phyloP scores from a whole-genome alignment of 192 early-diverging fungal genomes.

The Gamsiella multidivaricata region DNA sequence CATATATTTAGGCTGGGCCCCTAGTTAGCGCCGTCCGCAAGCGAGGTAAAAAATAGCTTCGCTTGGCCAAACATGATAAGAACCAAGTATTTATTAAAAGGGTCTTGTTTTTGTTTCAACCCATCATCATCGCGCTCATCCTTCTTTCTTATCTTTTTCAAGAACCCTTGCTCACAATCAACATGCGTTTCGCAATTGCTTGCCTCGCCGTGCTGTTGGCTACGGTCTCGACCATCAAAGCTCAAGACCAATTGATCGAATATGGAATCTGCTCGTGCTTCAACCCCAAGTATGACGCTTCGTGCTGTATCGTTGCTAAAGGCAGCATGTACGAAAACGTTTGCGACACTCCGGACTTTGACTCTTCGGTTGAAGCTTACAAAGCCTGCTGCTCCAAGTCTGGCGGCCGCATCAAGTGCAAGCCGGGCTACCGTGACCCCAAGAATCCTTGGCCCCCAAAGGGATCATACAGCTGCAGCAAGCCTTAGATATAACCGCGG shows the following conservation, averaged over 20 bases:
- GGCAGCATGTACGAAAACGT: slow-evolving; percentile 29
- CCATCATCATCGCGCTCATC: too few relatives aligned
- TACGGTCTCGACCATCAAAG: neutral
- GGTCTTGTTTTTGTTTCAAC: too few relatives aligned
- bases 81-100: too few relatives aligned
- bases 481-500: too few relatives aligned
- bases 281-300: slow-evolving; percentile 40
- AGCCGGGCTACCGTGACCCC: slow-evolving; percentile 27
- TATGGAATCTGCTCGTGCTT: slow-evolving; percentile 51
- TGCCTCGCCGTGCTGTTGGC: slow-evolving; percentile 17
- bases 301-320: slow-evolving; percentile 29
- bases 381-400: slow-evolving; percentile 22
- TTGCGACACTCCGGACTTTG: slow-evolving; percentile 13
- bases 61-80: too few relatives aligned
- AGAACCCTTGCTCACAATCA: too few relatives aligned
- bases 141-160: too few relatives aligned
- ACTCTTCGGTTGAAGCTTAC: neutral
- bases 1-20: too few relatives aligned
- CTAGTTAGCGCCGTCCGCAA: too few relatives aligned
- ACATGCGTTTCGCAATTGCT: slow-evolving; percentile 22
- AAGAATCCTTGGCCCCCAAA: slow-evolving; percentile 11
- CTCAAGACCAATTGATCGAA: neutral
- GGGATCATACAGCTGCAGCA: slow-evolving; percentile 23
- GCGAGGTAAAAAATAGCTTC: too few relatives aligned
- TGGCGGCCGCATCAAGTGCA: slow-evolving; percentile 42